Conservation (phyloP, 805 yeast genomes). For the Nakazawaea laoshanensis region DNA sequence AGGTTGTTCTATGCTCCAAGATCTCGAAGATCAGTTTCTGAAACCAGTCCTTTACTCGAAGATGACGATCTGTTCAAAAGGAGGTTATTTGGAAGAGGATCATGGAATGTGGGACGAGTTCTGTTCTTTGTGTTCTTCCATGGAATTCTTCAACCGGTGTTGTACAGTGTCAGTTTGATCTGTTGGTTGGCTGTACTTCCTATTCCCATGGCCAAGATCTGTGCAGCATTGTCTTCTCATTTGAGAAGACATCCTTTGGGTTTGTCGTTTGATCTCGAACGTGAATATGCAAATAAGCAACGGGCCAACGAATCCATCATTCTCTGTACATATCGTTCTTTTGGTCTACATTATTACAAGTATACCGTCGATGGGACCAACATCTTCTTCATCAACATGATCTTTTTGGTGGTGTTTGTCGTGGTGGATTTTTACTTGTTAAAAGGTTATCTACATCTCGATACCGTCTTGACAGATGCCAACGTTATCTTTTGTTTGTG, state of each 20-base stretch:
- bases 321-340: conserved; percentile 85
- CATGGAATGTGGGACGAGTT: conserved; percentile 81
- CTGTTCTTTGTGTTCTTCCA: conserved; percentile 69
- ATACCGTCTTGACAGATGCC: conserved; percentile 46
- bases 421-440: conserved; percentile 68
- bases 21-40: conserved; percentile 5
- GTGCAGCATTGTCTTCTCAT: conserved; percentile 61
- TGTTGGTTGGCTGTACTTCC: conserved; percentile 85
- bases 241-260: conserved; percentile 88
- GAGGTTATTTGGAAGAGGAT: conserved; percentile 83
- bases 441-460: conserved; percentile 33
- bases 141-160: conserved; percentile 58
- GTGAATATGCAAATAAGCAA: conserved; percentile 31
- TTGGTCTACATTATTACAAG: conserved; percentile 90
- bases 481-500: conserved; percentile 66
- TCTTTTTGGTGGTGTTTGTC: conserved; percentile 72
- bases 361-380: conserved; percentile 96
- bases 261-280: conserved; percentile 60
- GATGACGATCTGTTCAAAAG: conserved; percentile 19
- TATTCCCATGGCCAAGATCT: conserved; percentile 87
- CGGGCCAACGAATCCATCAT: conserved; percentile 48
- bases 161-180: conserved; percentile 40
- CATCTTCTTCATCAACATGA: conserved; percentile 80
- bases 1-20: conserved; percentile 75
- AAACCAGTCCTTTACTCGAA: conserved; percentile 14